Base-by-base conservation (phyloP, 371 early-diverging fungal genomes). In the Modicella reniformis region DNA sequence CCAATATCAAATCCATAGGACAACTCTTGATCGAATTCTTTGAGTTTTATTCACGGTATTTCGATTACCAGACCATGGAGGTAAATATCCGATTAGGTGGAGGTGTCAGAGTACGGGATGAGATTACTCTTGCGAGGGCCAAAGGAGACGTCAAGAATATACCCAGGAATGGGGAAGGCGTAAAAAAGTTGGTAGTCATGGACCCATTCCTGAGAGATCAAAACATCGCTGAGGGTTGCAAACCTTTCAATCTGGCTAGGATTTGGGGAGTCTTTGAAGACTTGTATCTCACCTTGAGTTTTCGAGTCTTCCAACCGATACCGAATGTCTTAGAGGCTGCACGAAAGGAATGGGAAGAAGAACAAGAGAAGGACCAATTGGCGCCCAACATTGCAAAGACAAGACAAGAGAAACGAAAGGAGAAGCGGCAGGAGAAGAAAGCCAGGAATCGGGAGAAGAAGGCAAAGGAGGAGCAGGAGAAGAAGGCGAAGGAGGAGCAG, bases 41-140 rank as follows among this genome's bases (percentile, higher is more conserved):
- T 29, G 72, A 72, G 56, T 77, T 59, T 52, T 77, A 66, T 29
- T 52, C 72, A 10, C 72, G 79, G 10, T 72, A 62, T 55, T 77
- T 60, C 50, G 79, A 77, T 30, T 77, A 77, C 30, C 68, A 68
- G 26, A 72, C 65, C 54, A 62, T 68, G 79, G 79, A 77, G 40
- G 73, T 77, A 56, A 77, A 77, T 25, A 62, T 77, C 34, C 79
- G 79, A 21, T 28, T 65, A 2, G 77, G 77, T 17, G 73, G 70
- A 19, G 72, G 72, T 3, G 26, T 71, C 52, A 51, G 64, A 9
- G n/a, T 51, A 13, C 66, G 71, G 32, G 63, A 67, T 23, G 67
- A 62, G 15, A 40, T 33, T 19, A 7, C 52, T 4, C 41, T 50
- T 15, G 56, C 40, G 17, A 51, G 5, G 3, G 34, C 32, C 12